Evolutionary conservation across 2,329 filamentous ascomycete genomes (phyloP).

Genomic region (Colletotrichum australisinense): DNA sequence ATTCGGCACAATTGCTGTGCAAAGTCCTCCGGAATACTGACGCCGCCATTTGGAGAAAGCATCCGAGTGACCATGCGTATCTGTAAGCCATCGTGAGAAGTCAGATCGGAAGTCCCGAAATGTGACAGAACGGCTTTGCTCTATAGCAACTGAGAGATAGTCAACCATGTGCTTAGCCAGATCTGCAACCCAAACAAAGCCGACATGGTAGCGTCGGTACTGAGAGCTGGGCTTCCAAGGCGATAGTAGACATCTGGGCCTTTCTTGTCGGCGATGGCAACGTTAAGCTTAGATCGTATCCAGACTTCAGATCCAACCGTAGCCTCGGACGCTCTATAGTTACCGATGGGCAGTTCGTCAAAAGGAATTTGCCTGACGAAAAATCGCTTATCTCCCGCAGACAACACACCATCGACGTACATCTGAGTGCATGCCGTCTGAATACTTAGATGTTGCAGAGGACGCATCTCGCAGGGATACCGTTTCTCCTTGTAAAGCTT

Average conservation of each 20-base stretch:
- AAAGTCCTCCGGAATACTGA: conserved; percentile 66
- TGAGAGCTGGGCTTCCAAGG: conserved; percentile 64
- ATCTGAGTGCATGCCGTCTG: conserved; percentile 49
- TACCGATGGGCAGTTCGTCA: conserved; percentile 70
- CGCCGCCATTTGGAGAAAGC: conserved; percentile 66
- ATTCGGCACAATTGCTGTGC: conserved; percentile 69
- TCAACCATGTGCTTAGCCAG: conserved; percentile 80
- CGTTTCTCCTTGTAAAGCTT: not conserved
- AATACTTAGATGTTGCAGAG: conserved; percentile 63
- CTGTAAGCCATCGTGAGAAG: conserved; percentile 69
- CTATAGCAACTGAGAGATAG: conserved; percentile 59
- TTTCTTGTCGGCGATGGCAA: conserved; percentile 32
- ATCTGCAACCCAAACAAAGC: conserved; percentile 78
- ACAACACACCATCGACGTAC: conserved; percentile 72
- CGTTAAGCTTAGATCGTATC: conserved; percentile 67
- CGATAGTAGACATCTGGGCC: conserved; percentile 70
- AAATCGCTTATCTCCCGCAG: conserved; percentile 49
- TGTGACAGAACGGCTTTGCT: conserved; percentile 49
- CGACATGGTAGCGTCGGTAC: conserved; percentile 71
- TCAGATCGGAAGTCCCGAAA: conserved; percentile 66
- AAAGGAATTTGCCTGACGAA: conserved; percentile 71
- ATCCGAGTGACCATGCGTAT: conserved; percentile 53
- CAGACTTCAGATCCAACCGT: conserved; percentile 69
- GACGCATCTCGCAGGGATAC: conserved; percentile 60
- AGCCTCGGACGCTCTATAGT: conserved; percentile 64